Evolutionary conservation across 73 alveolate species (phyloP).

Genomic region (Tetrahymena elliotti): DNA sequence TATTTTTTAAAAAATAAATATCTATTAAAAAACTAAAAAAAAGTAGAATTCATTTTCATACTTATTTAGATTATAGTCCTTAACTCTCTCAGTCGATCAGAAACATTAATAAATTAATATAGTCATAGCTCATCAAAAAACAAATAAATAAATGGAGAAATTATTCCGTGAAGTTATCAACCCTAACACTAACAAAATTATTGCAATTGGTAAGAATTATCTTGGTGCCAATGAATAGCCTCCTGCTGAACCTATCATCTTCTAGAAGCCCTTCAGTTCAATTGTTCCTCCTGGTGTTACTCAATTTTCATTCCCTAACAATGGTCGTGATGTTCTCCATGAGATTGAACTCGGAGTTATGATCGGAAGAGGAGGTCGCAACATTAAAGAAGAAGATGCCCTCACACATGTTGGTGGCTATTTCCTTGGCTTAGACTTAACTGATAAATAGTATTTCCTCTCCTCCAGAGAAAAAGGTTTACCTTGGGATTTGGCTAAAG

Average conservation of each 20-base stretch:
- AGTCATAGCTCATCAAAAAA: not conserved
- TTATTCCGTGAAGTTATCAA: constrained; percentile 38
- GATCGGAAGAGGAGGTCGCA: constrained; percentile 50
- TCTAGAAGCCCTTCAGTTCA: constrained; percentile 51
- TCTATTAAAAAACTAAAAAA: not conserved
- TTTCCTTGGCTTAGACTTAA: constrained; percentile 61
- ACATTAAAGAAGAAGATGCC: constrained; percentile 48
- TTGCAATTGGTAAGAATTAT: constrained; percentile 74
- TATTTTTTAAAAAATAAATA: no score
- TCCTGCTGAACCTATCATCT: constrained; percentile 60
- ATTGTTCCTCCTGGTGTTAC: constrained; percentile 3
- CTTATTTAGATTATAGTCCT: not conserved
- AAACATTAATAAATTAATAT: not conserved
- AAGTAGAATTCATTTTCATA: not conserved
- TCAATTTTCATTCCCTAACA: not conserved
- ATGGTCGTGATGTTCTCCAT: constrained; percentile 59
- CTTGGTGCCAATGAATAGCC: constrained; percentile 48
- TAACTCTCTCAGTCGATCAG: not conserved
- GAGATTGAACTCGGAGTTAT: constrained; percentile 74
- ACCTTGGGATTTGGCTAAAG: constrained; percentile 74
- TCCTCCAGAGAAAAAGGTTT: constrained; percentile 53
- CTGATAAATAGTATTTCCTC: constrained; percentile 52
- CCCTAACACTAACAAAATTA: constrained; percentile 40
- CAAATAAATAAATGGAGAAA: constrained; percentile 3
- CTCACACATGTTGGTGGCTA: constrained; percentile 63